A percentile compares a stretch with the other conserved stretches of the same genome.
Evolutionary conservation across 2,329 filamentous ascomycete genomes (phyloP).

Genomic region (Phialophora macrospora): DNA sequence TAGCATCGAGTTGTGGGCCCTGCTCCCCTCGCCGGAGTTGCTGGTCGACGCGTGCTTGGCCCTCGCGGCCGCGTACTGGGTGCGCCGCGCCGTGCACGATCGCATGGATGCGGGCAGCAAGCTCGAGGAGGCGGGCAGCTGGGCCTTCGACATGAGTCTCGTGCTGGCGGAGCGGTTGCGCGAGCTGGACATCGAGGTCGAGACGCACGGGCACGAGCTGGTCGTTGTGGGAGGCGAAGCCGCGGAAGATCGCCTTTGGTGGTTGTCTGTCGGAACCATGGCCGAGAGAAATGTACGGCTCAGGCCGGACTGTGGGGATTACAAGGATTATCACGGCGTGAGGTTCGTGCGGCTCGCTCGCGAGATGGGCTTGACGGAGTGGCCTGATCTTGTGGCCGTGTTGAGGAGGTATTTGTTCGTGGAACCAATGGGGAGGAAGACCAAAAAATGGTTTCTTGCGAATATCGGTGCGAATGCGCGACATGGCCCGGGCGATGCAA

Average conservation of each 20-base stretch:
- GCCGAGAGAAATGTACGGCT: conserved; percentile 8
- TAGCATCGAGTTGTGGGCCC: conserved; percentile 1
- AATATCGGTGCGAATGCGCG: not conserved
- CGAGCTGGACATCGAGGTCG: conserved; percentile 1
- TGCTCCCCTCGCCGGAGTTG: not conserved
- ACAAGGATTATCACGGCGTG: conserved; percentile 10
- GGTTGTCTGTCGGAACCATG: conserved; percentile 12
- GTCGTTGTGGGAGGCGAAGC: not conserved
- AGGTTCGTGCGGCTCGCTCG: not conserved
- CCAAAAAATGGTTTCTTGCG: conserved; percentile 8
- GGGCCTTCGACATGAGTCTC: conserved; percentile 17
- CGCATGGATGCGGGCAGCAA: conserved; percentile 12
- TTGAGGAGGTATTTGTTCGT: conserved; percentile 9
- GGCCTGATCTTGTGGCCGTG: conserved; percentile 7
- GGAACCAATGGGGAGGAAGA: conserved; percentile 5
- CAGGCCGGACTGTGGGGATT: not conserved
- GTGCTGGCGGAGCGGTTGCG: conserved; percentile 3
- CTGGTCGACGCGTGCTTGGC: conserved; percentile 8
- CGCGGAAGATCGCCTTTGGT: conserved; percentile 3
- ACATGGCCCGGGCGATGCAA: not conserved
- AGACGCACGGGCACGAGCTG: not conserved
- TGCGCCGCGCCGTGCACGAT: conserved; percentile 19
- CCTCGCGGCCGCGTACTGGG: conserved; percentile 16
- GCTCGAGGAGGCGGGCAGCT: conserved; percentile 12
- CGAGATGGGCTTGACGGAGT: conserved; percentile 7